Conservation (phyloP, 345 rosid species). For the Microcos paniculata region DNA sequence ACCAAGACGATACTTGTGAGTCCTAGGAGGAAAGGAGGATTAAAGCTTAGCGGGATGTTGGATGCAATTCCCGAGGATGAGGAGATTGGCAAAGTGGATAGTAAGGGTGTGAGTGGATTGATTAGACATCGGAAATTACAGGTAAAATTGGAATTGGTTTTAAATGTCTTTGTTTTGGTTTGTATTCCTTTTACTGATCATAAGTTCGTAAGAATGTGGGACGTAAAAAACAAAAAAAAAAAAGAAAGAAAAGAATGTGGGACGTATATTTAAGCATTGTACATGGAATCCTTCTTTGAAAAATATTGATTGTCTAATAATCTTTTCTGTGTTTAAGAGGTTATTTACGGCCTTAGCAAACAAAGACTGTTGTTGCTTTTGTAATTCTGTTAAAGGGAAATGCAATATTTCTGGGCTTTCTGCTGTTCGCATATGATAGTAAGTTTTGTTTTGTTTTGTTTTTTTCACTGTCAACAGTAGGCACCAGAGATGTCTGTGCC, state of each 20-base stretch:
- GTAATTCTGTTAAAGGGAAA: background rate
- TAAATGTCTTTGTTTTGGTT: background rate
- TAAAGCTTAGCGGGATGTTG: conserved; percentile 46
- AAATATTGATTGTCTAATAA: background rate
- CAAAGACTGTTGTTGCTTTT: background rate
- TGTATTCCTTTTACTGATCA: background rate
- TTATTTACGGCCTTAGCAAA: background rate
- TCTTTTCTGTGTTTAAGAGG: background rate
- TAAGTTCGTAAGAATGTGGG: background rate
- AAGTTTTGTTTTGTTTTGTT: no score
- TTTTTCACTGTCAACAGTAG: background rate
- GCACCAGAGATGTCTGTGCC: background rate
- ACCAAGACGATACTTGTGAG: conserved; percentile 72
- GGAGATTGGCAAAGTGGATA: conserved; percentile 56
- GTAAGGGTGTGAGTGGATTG: conserved; percentile 28
- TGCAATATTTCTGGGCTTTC: background rate
- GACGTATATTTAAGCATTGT: background rate
- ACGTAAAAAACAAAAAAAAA: no score
- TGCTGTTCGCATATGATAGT: background rate
- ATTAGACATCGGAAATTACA: conserved; percentile 44
- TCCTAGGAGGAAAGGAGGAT: conserved; percentile 60
- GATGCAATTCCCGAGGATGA: conserved; percentile 92
- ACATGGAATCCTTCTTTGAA: background rate
- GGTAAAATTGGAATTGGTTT: conserved; percentile 33
- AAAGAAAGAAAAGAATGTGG: no score